Conservation (phyloP, 2,329 filamentous ascomycete genomes). For the Aspergillus fructus region DNA sequence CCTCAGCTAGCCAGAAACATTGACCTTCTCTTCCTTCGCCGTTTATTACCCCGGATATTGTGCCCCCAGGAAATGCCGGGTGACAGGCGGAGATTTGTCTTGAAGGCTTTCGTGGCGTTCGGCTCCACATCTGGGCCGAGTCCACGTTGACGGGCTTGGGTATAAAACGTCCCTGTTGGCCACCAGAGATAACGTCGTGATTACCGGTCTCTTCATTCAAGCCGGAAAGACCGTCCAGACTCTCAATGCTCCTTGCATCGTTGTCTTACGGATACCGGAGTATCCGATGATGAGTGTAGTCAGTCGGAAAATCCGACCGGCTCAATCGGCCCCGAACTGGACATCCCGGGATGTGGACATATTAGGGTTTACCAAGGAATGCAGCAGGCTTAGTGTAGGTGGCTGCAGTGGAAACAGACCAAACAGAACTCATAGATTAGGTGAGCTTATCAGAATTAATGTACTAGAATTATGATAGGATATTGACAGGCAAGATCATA, state of each 20-base stretch:
- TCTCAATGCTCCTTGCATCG: too few species aligned
- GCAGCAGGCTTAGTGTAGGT: too few species aligned
- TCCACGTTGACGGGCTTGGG: neutral
- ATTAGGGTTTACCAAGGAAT: neutral
- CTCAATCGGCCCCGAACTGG: neutral
- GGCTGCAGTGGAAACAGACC: too few species aligned
- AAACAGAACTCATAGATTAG: neutral
- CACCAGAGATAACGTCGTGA: neutral
- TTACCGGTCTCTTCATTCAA: neutral
- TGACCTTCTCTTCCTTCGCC: too few species aligned
- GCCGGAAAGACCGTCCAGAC: neutral
- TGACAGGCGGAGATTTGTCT: neutral
- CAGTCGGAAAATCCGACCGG: neutral
- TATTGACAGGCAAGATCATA: neutral
- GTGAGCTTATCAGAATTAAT: neutral
- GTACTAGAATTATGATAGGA: neutral
- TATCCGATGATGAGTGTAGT: neutral
- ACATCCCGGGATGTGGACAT: constrained; percentile 1
- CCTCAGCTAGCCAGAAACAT: neutral
- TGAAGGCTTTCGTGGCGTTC: neutral
- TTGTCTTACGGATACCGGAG: too few species aligned
- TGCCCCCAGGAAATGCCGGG: neutral
- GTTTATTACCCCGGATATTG: neutral
- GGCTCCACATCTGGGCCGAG: constrained; percentile 1
- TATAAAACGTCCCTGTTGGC: neutral